These are phyloP conservation scores for Elsinoe ampelina DNA, from an alignment of 2,329 filamentous ascomycete genomes.

Conservation along the genomic window DNA sequence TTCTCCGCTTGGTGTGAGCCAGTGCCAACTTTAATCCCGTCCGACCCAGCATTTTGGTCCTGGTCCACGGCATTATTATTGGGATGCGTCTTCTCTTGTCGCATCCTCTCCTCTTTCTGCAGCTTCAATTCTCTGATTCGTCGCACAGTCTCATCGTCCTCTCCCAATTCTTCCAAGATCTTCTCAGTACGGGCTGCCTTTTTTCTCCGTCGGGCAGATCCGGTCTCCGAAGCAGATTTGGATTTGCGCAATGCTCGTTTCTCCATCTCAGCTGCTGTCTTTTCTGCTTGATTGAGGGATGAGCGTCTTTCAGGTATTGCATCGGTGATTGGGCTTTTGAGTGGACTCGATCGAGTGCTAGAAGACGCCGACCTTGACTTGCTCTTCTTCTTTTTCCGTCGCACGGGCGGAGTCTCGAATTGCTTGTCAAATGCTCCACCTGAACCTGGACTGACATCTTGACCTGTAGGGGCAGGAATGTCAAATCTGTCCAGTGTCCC, in stretches of 20 bases:
- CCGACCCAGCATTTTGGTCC: neutral
- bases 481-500: neutral
- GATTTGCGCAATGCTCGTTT: constrained; percentile 24
- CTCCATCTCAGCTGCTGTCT: constrained; percentile 19
- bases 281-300: constrained; percentile 28
- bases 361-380: constrained; percentile 2
- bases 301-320: constrained; percentile 28
- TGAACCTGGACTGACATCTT: neutral
- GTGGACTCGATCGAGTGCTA: constrained; percentile 1
- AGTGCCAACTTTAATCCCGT: constrained; percentile 8
- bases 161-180: constrained; percentile 25
- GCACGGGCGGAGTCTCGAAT: neutral
- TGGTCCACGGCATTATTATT: neutral
- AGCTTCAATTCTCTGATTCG: constrained; percentile 50
- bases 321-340: constrained; percentile 23
- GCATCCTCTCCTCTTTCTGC: constrained; percentile 47
- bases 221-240: neutral
- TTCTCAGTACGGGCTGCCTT: constrained; percentile 19
- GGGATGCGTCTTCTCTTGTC: constrained; percentile 28
- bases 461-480: neutral
- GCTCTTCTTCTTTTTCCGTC: constrained; percentile 1
- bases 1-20: neutral
- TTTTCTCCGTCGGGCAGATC: constrained; percentile 21
- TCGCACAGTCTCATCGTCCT: constrained; percentile 45
- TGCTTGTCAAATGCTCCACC: neutral